Evolutionary conservation across 2,329 filamentous ascomycete genomes (phyloP), one percentile per base, ranked within the genome.

Genomic region (Hymenoscyphus albidus): DNA sequence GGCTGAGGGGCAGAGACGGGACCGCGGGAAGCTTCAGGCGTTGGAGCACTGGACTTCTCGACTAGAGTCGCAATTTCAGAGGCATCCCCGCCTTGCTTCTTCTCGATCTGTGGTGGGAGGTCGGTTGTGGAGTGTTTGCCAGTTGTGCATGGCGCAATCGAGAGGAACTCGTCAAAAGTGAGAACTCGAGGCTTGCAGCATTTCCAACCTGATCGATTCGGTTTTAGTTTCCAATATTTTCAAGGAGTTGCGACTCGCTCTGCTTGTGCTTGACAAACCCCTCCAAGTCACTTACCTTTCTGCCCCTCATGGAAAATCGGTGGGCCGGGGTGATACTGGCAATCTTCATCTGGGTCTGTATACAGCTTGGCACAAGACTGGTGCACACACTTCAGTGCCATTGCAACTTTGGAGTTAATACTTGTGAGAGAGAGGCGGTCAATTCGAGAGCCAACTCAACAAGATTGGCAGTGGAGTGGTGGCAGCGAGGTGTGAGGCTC

Each of bases 301-400:
- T 97, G 94, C 67, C 95, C 95, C 80, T 99, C 95, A 77, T 98
- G 95, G 78, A 99, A 99, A 76, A 95, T 84, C 57, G 95, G 95
- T 69, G 93, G 92, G 64, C 93, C 93, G 55, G 94, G 92, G 79
- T 99, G 95, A 80, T 97, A 98, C 72, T 86, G 80, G 80, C 95
- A 99, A 71, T 88, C 84, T 77, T 97, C 94, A 54, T 92, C 86
- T 10, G 88, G 79, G 77, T 97, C 90, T 59, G 88, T 88, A 78
- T 92, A 98, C 69, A 82, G 78, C 83, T 97, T 98, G 74, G 90
- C 92, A 79, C 95, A 99, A 77, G 93, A 93, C 79, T 96, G 93
- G 81, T 97, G 95, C 65, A 97, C 92, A 78, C 95, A 99, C 81
- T 96, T 98, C 74, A 88, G 85, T 64, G 88, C 69, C 74, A 75